Conservation (phyloP, 2,329 filamentous ascomycete genomes). For the Diaporthe citrichinensis region DNA sequence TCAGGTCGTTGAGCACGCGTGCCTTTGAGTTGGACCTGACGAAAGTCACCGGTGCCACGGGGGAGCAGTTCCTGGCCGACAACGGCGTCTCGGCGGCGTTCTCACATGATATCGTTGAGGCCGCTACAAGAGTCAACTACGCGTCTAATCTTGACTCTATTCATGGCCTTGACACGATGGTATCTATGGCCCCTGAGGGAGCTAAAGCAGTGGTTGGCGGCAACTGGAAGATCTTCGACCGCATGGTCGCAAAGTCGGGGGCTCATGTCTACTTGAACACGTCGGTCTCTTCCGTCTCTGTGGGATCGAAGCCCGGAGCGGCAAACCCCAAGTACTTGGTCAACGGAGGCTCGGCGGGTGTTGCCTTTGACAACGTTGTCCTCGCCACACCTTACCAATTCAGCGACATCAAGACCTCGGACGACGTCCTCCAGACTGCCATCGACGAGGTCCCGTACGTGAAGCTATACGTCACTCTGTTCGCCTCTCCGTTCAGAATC, state of each 20-base stretch:
- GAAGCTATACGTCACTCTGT: slow-evolving; percentile 88
- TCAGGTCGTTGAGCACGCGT: slow-evolving; percentile 78
- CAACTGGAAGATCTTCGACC: slow-evolving; percentile 95
- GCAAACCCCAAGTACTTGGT: slow-evolving; percentile 63
- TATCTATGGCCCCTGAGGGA: slow-evolving; percentile 90
- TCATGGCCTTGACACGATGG: slow-evolving; percentile 90
- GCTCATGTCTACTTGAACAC: slow-evolving; percentile 77
- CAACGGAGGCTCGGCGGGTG: slow-evolving; percentile 53
- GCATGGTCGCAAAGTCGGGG: slow-evolving; percentile 78
- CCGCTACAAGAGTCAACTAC: slow-evolving; percentile 94
- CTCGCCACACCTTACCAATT: slow-evolving; percentile 89
- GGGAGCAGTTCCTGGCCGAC: slow-evolving; percentile 77
- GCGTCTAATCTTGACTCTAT: slow-evolving; percentile 89
- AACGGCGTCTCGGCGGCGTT: slow-evolving; percentile 77
- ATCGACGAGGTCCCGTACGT: slow-evolving; percentile 91
- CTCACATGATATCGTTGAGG: slow-evolving; percentile 86
- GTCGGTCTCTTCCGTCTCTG: slow-evolving; percentile 72
- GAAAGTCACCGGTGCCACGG: slow-evolving; percentile 77
- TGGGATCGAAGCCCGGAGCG: slow-evolving; percentile 57
- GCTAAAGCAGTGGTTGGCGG: slow-evolving; percentile 85
- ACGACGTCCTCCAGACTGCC: slow-evolving; percentile 75
- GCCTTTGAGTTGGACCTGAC: slow-evolving; percentile 77
- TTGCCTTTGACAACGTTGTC: slow-evolving; percentile 83
- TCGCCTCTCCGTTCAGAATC: slow-evolving; percentile 83
- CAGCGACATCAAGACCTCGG: slow-evolving; percentile 75